Evolutionary conservation across 805 yeast species (phyloP), one percentile per base, ranked within the genome.

Genomic region (Saccharomycopsis oosterbeekiorum): DNA sequence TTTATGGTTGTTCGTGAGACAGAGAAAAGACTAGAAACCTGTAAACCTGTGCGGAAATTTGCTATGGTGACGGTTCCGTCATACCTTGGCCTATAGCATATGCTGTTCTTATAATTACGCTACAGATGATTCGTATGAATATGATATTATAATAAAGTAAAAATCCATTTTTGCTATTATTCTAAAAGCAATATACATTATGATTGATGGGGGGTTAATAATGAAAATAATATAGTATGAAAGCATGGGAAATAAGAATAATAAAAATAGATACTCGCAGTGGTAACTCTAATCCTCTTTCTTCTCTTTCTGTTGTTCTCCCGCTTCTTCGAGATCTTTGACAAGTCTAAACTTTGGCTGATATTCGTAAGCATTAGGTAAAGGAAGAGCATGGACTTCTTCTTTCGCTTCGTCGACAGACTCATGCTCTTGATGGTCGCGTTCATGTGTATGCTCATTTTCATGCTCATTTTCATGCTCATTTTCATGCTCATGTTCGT

Each of bases 331-430:
- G 10, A 19, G 41, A n/a, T 55, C 61, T 14, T 59, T 39, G 6
- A 56, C 56, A 37, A 47, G 59, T 36, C 59, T 56, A 68, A 84
- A 85, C 66, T 77, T 81, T 0, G 97, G 97, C 71, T 90, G 97
- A 42, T 82, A 74, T 70, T 92, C 98, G 68, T 93, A 93, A 0
- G 97, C 97, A 73, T 93, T 89, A 21, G 88, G 96, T 64, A 78
- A 75, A 55, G 76, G 73, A 10, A 68, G 73, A 10, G 68, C 63
- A 42, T 69, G 66, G 56, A 63, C 73, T 71, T 71, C 73, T 68
- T 67, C 67, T 70, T 67, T 74, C 67, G 68, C 72, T 66, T 65
- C 68, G 61, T 68, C 14, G n/a, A 8, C n/a, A 29, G 15, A n/a
- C 4, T 34, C 4, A 12, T 29, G 9, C 10, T 40, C 11, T n/a